phyloP scores from a whole-genome alignment of 352 stramenopile genomes.

The Globisporangium alternatum region DNA sequence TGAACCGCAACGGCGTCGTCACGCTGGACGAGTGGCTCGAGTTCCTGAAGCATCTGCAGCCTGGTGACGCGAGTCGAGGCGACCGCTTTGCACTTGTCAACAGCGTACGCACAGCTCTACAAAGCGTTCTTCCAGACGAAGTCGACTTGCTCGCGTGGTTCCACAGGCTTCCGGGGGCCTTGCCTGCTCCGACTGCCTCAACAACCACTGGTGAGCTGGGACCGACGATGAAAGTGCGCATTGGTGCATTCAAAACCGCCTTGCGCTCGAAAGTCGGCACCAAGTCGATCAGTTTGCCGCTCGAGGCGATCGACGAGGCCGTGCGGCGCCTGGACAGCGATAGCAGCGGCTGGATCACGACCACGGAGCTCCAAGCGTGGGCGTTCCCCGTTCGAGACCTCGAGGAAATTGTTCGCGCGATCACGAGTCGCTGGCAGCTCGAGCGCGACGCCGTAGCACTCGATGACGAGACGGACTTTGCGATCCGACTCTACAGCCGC shows the following conservation, averaged over 20 bases:
- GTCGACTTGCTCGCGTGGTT: conserved; percentile 46
- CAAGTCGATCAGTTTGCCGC: conserved; percentile 17
- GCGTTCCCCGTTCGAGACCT: conserved; percentile 54
- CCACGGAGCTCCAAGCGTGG: conserved; percentile 47
- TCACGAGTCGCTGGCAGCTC: conserved; percentile 31
- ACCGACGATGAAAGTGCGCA: conserved; percentile 43
- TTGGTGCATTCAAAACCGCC: conserved; percentile 54
- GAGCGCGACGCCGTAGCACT: conserved; percentile 14
- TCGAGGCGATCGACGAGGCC: conserved; percentile 30
- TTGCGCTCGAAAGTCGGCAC: conserved; percentile 24
- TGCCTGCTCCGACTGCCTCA: conserved; percentile 7
- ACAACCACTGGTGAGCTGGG: not conserved
- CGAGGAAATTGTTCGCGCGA: conserved; percentile 47
- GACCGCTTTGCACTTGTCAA: conserved; percentile 22
- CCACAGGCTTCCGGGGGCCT: conserved; percentile 31
- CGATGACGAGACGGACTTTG: conserved; percentile 15
- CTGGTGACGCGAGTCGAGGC: not conserved
- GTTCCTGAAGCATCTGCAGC: conserved; percentile 24
- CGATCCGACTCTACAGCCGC: conserved; percentile 31
- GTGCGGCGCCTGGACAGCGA: conserved; percentile 52
- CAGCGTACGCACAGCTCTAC: conserved; percentile 22
- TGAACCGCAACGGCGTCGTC: conserved; percentile 52
- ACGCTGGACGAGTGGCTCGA: conserved; percentile 52
- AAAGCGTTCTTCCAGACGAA: conserved; percentile 14
- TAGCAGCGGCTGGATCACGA: conserved; percentile 66